Evolutionary conservation across 2,329 filamentous ascomycete genomes (phyloP), one percentile per base, ranked within the genome.

Genomic region (Cyphellophora europaea): DNA sequence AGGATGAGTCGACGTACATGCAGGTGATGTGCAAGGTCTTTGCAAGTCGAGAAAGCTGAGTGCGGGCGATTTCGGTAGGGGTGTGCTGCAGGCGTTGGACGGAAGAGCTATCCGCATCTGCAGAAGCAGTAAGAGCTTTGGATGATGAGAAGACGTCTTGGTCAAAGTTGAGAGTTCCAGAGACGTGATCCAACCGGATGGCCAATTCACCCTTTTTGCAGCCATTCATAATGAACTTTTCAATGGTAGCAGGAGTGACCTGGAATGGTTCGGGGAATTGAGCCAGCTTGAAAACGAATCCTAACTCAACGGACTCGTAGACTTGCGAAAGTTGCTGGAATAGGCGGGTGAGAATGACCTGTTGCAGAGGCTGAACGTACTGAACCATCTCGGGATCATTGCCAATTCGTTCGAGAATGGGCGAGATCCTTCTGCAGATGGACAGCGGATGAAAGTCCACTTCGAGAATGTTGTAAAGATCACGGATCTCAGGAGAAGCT

Each of bases 141-240:
- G 88, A 79, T 11, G 91, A 95, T 21, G 91, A 94, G 71, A 98
- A 96, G 48, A 98, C 87, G 59, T 98, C 91, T 36, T 86, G 93
- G 60, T 98, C 91, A 52, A 98, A 98, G 59, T 87, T 95, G 41
- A 98, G 76, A 32, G 95, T 84, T 41, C 91, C 87, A 35, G 88
- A 89, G 43, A 87, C 87, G 57, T 98, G 91, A 57, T 96, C 85
- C 63, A 96, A 86, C 43, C 91, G 87, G 52, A 98, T 93, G 35
- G 91, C 83, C 30, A 98, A 74, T 53, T 98, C 91, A 38, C 91
- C 91, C 76, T 98, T 98, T 78, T 98, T 98, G 75, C 93, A 96
- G 45, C 91, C 91, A 63, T 98, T 98, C 91, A 98, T 98, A 72
- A 98, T 96, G 72, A 98, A 98, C 69, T 96, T 98, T 71, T 98